A percentile compares a stretch with the other conserved stretches of the same genome.
Conservation (phyloP, 1,284 basidiomycete genomes). For the Stygiomarasmius scandens region DNA sequence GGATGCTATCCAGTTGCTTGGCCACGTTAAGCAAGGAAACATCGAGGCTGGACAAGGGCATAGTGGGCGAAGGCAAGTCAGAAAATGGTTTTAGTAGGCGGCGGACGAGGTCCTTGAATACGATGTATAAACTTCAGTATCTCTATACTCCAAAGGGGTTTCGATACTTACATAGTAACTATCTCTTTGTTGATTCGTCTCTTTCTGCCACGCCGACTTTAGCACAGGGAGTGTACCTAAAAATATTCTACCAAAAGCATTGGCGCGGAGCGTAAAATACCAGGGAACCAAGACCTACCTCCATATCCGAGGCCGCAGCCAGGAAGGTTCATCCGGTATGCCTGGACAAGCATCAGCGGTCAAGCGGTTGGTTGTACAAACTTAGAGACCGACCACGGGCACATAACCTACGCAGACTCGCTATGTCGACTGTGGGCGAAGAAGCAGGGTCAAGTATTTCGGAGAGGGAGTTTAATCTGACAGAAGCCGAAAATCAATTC, state of each 20-base stretch:
- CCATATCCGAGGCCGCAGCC: constrained; percentile 75
- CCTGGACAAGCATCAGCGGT: constrained; percentile 40
- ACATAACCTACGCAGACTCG: constrained; percentile 56
- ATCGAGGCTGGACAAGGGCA: constrained; percentile 47
- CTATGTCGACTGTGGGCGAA: constrained; percentile 58
- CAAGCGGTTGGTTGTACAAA: neutral
- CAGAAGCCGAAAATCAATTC: constrained; percentile 3
- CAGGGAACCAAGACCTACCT: constrained; percentile 48
- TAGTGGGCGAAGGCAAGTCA: constrained; percentile 47
- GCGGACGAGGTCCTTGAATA: constrained; percentile 65
- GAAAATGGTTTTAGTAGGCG: constrained; percentile 61
- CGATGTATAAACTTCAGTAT: neutral
- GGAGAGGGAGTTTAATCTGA: constrained; percentile 56
- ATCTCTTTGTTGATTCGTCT: constrained; percentile 61
- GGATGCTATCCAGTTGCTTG: constrained; percentile 61
- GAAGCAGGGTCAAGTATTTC: constrained; percentile 58
- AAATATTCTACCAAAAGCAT: constrained; percentile 54
- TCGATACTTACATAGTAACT: constrained; percentile 64
- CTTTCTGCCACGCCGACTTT: constrained; percentile 61
- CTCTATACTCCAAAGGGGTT: neutral
- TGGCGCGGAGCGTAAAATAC: neutral
- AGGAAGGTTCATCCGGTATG: constrained; percentile 69
- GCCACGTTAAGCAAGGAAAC: constrained; percentile 50
- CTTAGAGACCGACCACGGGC: constrained; percentile 49
- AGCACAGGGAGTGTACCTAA: constrained; percentile 60